These are phyloP conservation scores for Coemansia sp. DNA, from an alignment of 192 early-diverging fungal genomes.

Conservation along the genomic window DNA sequence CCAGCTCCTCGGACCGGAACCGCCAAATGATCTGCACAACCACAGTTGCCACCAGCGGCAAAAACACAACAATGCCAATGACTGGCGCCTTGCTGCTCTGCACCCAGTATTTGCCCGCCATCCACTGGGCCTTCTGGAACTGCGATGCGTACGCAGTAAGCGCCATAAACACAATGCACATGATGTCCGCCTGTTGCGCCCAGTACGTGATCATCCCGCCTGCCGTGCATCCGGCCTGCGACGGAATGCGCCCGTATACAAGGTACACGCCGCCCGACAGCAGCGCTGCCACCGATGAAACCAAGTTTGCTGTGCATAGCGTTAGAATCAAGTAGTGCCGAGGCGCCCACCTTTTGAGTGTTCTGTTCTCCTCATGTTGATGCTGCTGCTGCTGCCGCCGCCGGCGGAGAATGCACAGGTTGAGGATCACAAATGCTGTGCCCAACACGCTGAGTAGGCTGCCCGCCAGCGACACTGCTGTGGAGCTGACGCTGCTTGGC, in stretches of 20 bases:
- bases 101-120: constrained; percentile 32
- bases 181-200: constrained; percentile 42
- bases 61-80: constrained; percentile 31
- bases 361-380: not conserved
- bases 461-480: constrained; percentile 19
- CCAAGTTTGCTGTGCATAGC: constrained; percentile 16
- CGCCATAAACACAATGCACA: constrained; percentile 30
- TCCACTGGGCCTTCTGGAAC: constrained; percentile 19
- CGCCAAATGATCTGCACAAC: constrained; percentile 45
- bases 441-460: constrained; percentile 31
- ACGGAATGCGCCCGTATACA: constrained; percentile 37
- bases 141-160: constrained; percentile 28
- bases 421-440: constrained; percentile 16
- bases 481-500: constrained; percentile 50
- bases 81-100: constrained; percentile 44
- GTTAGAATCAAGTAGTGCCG: constrained; percentile 34
- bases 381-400: not conserved
- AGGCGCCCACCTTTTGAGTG: constrained; percentile 15
- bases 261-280: constrained; percentile 36
- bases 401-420: constrained; percentile 12
- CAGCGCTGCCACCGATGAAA: constrained; percentile 14
- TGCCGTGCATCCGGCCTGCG: constrained; percentile 30
- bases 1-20: constrained; percentile 43
- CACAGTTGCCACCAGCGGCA: constrained; percentile 34
- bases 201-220: constrained; percentile 48